phyloP scores from a whole-genome alignment of 768 basidiomycete genomes.

The Trametes cubensis region DNA sequence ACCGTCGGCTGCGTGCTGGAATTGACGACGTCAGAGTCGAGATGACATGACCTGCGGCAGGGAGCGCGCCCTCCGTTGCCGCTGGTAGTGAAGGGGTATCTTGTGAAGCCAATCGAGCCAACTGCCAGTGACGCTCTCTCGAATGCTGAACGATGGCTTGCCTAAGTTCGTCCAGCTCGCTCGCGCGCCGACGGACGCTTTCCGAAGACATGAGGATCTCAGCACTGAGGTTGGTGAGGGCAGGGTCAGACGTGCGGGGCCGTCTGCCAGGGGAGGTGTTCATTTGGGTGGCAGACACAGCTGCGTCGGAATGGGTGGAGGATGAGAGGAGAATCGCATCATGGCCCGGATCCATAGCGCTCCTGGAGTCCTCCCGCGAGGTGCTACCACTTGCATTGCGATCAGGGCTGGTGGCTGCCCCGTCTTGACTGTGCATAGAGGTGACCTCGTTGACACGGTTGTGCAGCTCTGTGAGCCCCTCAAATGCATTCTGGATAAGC shows the following conservation, averaged over 20 bases:
- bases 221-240: conserved; percentile 8
- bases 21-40: background rate
- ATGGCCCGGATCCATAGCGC: conserved; percentile 32
- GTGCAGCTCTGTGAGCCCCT: conserved; percentile 19
- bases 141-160: conserved; percentile 13
- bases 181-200: conserved; percentile 12
- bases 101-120: background rate
- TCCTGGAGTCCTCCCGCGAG: background rate
- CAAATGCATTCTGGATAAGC: conserved; percentile 20
- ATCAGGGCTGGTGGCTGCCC: background rate
- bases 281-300: background rate
- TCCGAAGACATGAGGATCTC: conserved; percentile 13
- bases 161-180: conserved; percentile 20
- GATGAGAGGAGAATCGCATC: conserved; percentile 30
- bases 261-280: background rate
- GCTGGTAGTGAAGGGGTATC: background rate
- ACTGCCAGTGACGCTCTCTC: conserved; percentile 8
- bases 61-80: background rate
- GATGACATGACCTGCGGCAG: background rate
- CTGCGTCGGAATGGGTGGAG: background rate
- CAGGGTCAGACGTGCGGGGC: conserved; percentile 3
- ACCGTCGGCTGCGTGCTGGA: background rate
- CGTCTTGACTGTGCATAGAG: conserved; percentile 5
- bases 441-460: conserved; percentile 8
- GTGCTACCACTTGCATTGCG: background rate